These are phyloP conservation scores for Amyloporia xantha DNA, from an alignment of 768 basidiomycete genomes.

Conservation along the genomic window DNA sequence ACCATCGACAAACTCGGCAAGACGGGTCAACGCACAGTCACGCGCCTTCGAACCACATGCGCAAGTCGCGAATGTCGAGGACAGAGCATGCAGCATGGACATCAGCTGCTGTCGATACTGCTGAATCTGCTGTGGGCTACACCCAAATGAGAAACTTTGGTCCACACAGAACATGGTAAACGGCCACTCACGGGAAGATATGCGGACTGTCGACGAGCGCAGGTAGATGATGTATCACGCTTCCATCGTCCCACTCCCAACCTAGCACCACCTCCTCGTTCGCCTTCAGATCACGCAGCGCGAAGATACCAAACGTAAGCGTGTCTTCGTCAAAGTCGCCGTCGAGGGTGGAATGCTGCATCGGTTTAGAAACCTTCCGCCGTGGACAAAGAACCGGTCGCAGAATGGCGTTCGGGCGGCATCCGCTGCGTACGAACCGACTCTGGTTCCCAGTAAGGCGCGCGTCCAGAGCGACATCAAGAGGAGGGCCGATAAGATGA, in stretches of 20 bases:
- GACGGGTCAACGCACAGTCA: conserved; percentile 58
- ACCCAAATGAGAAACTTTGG: background rate
- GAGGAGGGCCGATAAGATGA: conserved; percentile 68
- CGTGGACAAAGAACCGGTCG: conserved; percentile 35
- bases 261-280: conserved; percentile 85
- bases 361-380: conserved; percentile 12
- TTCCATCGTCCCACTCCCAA: conserved; percentile 97
- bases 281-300: conserved; percentile 62
- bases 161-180: conserved; percentile 7
- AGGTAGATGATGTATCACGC: conserved; percentile 74
- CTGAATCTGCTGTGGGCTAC: conserved; percentile 33
- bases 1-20: conserved; percentile 56
- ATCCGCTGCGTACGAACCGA: conserved; percentile 58
- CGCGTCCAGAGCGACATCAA: conserved; percentile 75
- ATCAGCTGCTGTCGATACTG: conserved; percentile 61
- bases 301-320: conserved; percentile 76
- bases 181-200: conserved; percentile 41
- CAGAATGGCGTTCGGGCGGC: conserved; percentile 42
- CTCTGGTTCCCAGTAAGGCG: conserved; percentile 59
- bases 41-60: conserved; percentile 59
- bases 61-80: conserved; percentile 67
- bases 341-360: conserved; percentile 4
- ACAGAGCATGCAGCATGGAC: conserved; percentile 61
- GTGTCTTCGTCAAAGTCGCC: conserved; percentile 22
- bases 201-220: conserved; percentile 53